Base-by-base conservation (phyloP, 139 green algal genomes). In the Volvox africanus region DNA sequence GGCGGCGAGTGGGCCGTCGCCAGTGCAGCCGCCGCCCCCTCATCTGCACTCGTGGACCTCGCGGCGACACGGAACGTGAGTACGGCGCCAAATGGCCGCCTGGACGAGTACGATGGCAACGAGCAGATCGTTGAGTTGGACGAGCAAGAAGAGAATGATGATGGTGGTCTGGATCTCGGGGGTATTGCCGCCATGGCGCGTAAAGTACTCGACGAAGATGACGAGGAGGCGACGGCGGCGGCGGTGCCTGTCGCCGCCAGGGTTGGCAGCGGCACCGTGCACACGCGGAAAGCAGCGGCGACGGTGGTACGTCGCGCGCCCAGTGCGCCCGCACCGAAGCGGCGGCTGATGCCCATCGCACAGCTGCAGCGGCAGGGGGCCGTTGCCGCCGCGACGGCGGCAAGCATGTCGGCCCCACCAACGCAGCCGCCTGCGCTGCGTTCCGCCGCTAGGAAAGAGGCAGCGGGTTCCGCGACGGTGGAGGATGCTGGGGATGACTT, bases 331-430 rank as follows among this genome's bases (percentile, higher is more conserved):
- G 44, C 73, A 30, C 86, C 86, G 68, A 90, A 90, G n/a, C 86
- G 86, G 5, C n/a, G 61, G 69, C 86, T 90, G 2, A 90, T 90
- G 86, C 73, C 86, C 36, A 90, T 90, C 71, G 73, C 50, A 19
- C n/a, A 61, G 86, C 44, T 90, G 28, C 86, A 90, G 86, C 86
- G 86, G 12, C 71, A 73, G 73, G 44, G 73, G 50, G 73, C 86
- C 32, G 73, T 44, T 22, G 86, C 37, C 13, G 86, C 86, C 12
- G 85, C 71, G 44, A 44, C 68, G 68, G 69, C 65, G 21, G 65
- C 21, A 30, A 28, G 65, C 21, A 12, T 55, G 44, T 55, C 44
- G n/a, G n/a, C n/a, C n/a, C n/a, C n/a, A n/a, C n/a, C n/a, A n/a
- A n/a, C n/a, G 44, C 44, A 5, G 44, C 9, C 44, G 44, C 44